phyloP scores from a whole-genome alignment of 2,329 filamentous ascomycete genomes.

The Botrytis porri region DNA sequence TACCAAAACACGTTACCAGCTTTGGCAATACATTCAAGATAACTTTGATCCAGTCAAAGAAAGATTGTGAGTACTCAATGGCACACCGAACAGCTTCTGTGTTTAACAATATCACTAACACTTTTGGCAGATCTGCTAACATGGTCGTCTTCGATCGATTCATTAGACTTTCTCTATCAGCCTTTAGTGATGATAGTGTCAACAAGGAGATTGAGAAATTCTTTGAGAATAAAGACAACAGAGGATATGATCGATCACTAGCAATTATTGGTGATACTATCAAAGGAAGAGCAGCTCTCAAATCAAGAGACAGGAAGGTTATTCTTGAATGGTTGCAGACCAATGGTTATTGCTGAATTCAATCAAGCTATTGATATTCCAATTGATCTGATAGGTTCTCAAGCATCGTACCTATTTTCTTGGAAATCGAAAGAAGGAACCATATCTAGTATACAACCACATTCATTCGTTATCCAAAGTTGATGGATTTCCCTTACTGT shows the following conservation, averaged over 20 bases:
- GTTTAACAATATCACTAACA: not conserved
- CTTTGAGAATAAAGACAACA: slow-evolving; percentile 83
- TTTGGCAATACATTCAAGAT: slow-evolving; percentile 83
- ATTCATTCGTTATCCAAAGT: not conserved
- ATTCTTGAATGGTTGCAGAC: slow-evolving; percentile 76
- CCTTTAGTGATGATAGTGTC: slow-evolving; percentile 69
- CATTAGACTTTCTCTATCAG: slow-evolving; percentile 71
- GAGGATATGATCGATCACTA: slow-evolving; percentile 80
- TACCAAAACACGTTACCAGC: slow-evolving; percentile 63
- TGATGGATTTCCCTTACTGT: not conserved
- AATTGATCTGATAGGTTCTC: not conserved
- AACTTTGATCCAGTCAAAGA: slow-evolving; percentile 74
- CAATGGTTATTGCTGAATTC: slow-evolving; percentile 49
- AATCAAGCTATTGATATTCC: not conserved
- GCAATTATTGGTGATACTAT: slow-evolving; percentile 85
- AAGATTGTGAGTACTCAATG: slow-evolving; percentile 51
- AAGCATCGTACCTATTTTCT: not conserved
- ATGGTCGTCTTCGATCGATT: slow-evolving; percentile 88
- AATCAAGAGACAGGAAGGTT: slow-evolving; percentile 67
- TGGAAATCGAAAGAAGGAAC: not conserved
- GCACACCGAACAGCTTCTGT: not conserved
- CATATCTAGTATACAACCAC: not conserved
- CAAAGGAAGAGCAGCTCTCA: slow-evolving; percentile 77
- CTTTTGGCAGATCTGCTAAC: slow-evolving; percentile 54
- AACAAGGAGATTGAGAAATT: slow-evolving; percentile 78